Conservation (phyloP, 768 basidiomycete genomes). For the Rhodosporidiobolus odoratus region DNA sequence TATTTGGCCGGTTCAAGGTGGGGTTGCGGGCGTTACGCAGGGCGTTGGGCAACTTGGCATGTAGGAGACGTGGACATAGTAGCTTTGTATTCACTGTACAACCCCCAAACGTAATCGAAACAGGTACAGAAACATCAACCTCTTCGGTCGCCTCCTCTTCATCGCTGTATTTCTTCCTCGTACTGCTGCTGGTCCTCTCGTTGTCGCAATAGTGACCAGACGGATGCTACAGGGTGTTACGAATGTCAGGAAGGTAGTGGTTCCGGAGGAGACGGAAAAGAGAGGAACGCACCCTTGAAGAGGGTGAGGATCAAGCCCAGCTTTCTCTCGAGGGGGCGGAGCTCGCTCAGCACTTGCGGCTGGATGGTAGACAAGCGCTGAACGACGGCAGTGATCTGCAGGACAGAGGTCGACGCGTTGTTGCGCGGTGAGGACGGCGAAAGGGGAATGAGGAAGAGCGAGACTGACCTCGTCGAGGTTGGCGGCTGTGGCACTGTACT, state of each 20-base stretch:
- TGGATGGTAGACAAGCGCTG: constrained; percentile 67
- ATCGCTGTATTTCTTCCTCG: constrained; percentile 15
- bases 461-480: constrained; percentile 35
- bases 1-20: constrained; percentile 60
- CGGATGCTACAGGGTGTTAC: constrained; percentile 56
- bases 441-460: background rate
- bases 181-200: constrained; percentile 40
- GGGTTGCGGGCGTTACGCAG: constrained; percentile 22
- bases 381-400: constrained; percentile 63
- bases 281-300: constrained; percentile 65
- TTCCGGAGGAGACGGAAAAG: background rate
- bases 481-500: constrained; percentile 17
- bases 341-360: constrained; percentile 63
- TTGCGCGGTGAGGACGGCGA: background rate
- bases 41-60: constrained; percentile 22
- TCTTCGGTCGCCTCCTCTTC: constrained; percentile 47
- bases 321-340: constrained; percentile 81
- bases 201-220: constrained; percentile 75
- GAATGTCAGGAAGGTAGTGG: background rate
- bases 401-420: background rate
- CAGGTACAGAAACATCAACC: background rate
- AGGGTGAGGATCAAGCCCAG: constrained; percentile 92
- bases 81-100: too few relatives aligned
- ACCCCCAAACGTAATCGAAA: too few relatives aligned
- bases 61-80: too few relatives aligned